These are phyloP conservation scores for Dipteronia sinensis DNA, from an alignment of 345 rosid genomes.

Conservation along the genomic window DNA sequence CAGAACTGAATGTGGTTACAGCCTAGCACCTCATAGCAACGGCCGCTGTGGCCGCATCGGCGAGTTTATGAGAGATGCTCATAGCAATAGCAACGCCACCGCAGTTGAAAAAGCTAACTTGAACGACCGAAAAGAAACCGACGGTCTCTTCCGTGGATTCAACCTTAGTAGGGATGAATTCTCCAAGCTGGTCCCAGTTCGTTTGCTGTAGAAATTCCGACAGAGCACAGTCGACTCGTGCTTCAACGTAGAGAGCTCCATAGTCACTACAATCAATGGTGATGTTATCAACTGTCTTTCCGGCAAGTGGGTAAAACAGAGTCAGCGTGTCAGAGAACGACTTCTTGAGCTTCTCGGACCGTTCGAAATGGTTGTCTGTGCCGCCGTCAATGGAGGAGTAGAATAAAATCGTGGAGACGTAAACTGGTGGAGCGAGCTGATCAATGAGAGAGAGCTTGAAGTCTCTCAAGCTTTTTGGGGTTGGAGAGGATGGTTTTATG, in stretches of 20 bases:
- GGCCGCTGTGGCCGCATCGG: constrained; percentile 15
- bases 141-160: constrained; percentile 5
- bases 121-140: constrained; percentile 4
- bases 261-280: constrained; percentile 14
- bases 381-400: background rate
- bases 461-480: constrained; percentile 13
- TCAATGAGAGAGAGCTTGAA: constrained; percentile 35
- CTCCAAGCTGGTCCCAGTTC: constrained; percentile 14
- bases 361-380: background rate
- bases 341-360: constrained; percentile 20
- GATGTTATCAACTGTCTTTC: constrained; percentile 18
- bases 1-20: background rate
- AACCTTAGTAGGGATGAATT: constrained; percentile 16
- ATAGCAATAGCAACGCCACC: constrained; percentile 31
- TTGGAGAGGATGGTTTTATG: constrained; percentile 36
- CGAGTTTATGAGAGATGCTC: constrained; percentile 22
- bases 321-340: constrained; percentile 26
- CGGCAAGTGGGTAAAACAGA: constrained; percentile 22
- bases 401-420: constrained; percentile 20
- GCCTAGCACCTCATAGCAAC: constrained; percentile 34
- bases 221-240: constrained; percentile 16
- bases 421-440: constrained; percentile 32
- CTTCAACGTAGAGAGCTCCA: constrained; percentile 25
- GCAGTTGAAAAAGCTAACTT: constrained; percentile 31
- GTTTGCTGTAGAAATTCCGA: constrained; percentile 19